phyloP scores from a whole-genome alignment of 1,284 basidiomycete genomes.

The Tetrapyrgos nigripes region DNA sequence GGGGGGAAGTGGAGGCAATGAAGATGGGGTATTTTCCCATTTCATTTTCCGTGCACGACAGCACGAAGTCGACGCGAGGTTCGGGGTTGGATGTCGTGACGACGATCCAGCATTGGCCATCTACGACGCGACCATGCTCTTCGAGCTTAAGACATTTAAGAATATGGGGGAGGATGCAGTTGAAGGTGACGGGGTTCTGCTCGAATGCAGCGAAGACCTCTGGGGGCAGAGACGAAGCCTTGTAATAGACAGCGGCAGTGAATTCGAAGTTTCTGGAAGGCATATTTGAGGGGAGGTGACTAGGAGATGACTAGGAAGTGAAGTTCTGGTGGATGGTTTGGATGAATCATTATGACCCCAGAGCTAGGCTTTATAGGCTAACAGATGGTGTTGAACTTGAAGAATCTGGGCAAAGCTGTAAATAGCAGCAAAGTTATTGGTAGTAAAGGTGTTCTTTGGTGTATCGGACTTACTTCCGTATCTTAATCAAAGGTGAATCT shows the following conservation, averaged over 20 bases:
- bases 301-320: no score
- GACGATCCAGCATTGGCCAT: conserved; percentile 54
- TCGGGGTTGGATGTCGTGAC: conserved; percentile 23
- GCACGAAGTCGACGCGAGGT: conserved; percentile 53
- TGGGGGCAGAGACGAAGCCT: conserved; percentile 30
- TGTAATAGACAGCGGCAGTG: conserved; percentile 21
- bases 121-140: neutral
- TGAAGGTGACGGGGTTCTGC: conserved; percentile 51
- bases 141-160: conserved; percentile 34
- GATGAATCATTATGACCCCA: no score
- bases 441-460: neutral
- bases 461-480: neutral
- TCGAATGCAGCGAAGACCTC: conserved; percentile 46
- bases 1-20: conserved; percentile 49
- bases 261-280: conserved; percentile 21
- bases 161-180: conserved; percentile 61
- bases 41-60: conserved; percentile 60
- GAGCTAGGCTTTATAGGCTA: no score
- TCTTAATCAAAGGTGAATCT: no score
- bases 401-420: neutral
- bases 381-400: no score
- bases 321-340: no score
- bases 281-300: no score
- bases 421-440: no score
- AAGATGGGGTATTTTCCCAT: conserved; percentile 67